A percentile compares a stretch with the other conserved stretches of the same genome.
These are phyloP conservation scores for Linum usitatissimum DNA, from an alignment of 345 rosid species.

Conservation along the genomic window DNA sequence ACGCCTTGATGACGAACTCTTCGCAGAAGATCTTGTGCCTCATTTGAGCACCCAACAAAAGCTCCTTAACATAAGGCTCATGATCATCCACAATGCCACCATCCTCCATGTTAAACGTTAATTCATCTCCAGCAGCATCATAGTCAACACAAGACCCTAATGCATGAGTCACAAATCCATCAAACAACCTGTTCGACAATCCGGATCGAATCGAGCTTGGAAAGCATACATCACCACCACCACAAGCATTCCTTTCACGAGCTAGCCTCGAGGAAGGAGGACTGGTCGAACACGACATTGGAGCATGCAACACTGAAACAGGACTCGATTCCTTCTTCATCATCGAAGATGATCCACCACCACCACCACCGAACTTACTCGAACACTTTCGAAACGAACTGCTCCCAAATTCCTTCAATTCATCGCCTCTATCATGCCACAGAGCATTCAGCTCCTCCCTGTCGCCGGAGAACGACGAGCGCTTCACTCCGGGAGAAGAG, in stretches of 20 bases:
- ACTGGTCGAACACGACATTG: conserved; percentile 51
- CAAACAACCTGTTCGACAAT: conserved; percentile 36
- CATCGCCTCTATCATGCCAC: conserved; percentile 51
- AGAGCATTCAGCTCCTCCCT: conserved; percentile 43
- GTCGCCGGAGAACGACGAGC: conserved; percentile 31
- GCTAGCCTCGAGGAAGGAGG: conserved; percentile 45
- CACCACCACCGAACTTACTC: conserved; percentile 28
- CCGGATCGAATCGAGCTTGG: conserved; percentile 29
- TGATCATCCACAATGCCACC: conserved; percentile 24
- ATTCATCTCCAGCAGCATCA: conserved; percentile 50
- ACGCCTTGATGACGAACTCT: conserved; percentile 63
- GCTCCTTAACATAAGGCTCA: conserved; percentile 51
- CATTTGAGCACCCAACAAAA: conserved; percentile 54
- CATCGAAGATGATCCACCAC: conserved; percentile 4
- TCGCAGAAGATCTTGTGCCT: conserved; percentile 63
- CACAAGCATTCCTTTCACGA: conserved; percentile 34
- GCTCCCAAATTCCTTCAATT: conserved; percentile 48
- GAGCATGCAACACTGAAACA: conserved; percentile 71
- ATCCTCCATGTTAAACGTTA: conserved; percentile 74
- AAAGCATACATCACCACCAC: conserved; percentile 27
- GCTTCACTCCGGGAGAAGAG: conserved; percentile 42
- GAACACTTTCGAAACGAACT: conserved; percentile 55
- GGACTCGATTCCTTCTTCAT: conserved; percentile 72
- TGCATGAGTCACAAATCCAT: conserved; percentile 63
- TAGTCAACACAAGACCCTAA: conserved; percentile 68